phyloP scores from a whole-genome alignment of 2,329 filamentous ascomycete species.

The Aspergillus persii region DNA sequence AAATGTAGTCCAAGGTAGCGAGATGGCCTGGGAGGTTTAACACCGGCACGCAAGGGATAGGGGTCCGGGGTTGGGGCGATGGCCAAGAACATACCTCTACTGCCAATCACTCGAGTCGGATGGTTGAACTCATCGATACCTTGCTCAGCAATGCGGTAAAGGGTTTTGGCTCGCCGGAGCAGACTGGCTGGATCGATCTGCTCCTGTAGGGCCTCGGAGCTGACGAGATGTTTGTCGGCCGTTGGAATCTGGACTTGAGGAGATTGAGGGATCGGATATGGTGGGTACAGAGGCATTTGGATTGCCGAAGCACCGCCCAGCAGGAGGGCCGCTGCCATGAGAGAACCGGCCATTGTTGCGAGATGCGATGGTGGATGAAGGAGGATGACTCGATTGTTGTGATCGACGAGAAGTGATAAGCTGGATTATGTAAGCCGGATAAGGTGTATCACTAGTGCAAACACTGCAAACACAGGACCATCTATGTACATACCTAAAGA shows the following conservation, averaged over 20 bases:
- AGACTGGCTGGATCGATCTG: slow-evolving; percentile 58
- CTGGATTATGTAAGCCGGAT: background rate
- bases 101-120: slow-evolving; percentile 70
- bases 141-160: slow-evolving; percentile 62
- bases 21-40: slow-evolving; percentile 49
- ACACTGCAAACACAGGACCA: background rate
- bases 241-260: slow-evolving; percentile 16
- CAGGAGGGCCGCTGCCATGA: background rate
- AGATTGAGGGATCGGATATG: slow-evolving; percentile 8
- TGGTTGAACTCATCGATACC: slow-evolving; percentile 62
- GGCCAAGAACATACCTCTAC: slow-evolving; percentile 49
- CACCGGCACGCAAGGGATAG: background rate
- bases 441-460: background rate
- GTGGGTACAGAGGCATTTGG: slow-evolving; percentile 18
- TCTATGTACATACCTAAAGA: no score
- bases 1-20: slow-evolving; percentile 63
- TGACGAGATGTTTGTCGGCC: slow-evolving; percentile 40
- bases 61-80: background rate
- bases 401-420: background rate
- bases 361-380: background rate
- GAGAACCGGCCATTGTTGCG: background rate
- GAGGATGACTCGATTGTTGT: background rate
- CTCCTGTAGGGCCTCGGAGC: slow-evolving; percentile 40
- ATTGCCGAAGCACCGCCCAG: background rate
- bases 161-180: slow-evolving; percentile 56